Conservation (phyloP, 352 stramenopile species). For the Globisporangium splendens region DNA sequence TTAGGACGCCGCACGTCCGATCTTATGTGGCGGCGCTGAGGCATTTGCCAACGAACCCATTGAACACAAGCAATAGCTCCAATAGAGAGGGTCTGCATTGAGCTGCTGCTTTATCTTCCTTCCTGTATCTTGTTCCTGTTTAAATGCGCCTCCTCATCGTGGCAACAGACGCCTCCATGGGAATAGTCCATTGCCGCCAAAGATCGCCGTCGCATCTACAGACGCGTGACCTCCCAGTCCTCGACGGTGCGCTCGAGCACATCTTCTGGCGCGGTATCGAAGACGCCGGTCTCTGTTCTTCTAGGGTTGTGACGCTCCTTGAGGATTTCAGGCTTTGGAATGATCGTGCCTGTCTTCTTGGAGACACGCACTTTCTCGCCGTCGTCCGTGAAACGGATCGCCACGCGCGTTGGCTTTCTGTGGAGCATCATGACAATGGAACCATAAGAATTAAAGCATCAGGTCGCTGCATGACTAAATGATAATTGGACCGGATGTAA, state of each 20-base stretch:
- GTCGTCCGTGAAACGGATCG: conserved; percentile 87
- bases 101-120: conserved; percentile 2
- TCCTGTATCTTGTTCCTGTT: no score
- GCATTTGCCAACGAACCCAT: no score
- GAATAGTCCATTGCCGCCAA: no score
- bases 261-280: conserved; percentile 77
- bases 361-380: conserved; percentile 94
- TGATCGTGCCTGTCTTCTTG: conserved; percentile 94
- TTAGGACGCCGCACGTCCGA: no score
- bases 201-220: conserved; percentile 29
- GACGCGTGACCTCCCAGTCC: conserved; percentile 68
- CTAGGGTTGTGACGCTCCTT: conserved; percentile 84
- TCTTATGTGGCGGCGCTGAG: no score
- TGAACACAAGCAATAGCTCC: neutral
- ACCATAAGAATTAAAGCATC: no score
- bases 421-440: neutral
- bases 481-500: neutral
- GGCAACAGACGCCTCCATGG: no score
- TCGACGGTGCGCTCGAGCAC: conserved; percentile 77
- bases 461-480: neutral
- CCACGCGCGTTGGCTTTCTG: conserved; percentile 72
- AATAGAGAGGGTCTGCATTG: conserved; percentile 1
- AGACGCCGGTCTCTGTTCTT: conserved; percentile 79
- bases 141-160: no score
- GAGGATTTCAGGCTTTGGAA: conserved; percentile 91